Percentiles rank a stretch among this genome's conserved stretches.
Conservation (phyloP, 2,329 filamentous ascomycete genomes). For the Aspergillus neoniger region DNA sequence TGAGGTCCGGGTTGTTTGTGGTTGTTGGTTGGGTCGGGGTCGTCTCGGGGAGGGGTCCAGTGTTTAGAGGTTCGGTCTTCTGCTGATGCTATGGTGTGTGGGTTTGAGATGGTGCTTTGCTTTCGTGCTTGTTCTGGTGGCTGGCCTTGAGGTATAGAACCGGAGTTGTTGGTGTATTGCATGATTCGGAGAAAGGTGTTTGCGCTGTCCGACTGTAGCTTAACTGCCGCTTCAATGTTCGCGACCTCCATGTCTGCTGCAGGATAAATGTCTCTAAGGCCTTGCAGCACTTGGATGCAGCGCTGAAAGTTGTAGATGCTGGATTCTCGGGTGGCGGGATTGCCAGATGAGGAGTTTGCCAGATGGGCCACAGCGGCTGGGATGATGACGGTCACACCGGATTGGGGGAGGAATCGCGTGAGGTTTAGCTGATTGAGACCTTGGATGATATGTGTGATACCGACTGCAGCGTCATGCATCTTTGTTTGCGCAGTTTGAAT, state of each 20-base stretch:
- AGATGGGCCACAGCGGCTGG: slow-evolving; percentile 88
- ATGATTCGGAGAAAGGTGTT: slow-evolving; percentile 36
- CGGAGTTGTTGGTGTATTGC: slow-evolving; percentile 27
- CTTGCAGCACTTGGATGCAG: slow-evolving; percentile 83
- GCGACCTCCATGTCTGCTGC: slow-evolving; percentile 72
- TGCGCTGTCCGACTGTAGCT: slow-evolving; percentile 31
- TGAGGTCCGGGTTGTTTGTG: background rate
- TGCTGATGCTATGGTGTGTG: slow-evolving; percentile 11
- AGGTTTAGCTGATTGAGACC: slow-evolving; percentile 70
- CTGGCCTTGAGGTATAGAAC: slow-evolving; percentile 11
- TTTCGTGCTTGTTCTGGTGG: slow-evolving; percentile 8
- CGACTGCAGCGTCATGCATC: slow-evolving; percentile 76
- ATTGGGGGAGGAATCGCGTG: slow-evolving; percentile 76
- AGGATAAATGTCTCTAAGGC: slow-evolving; percentile 79
- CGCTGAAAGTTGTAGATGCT: slow-evolving; percentile 76
- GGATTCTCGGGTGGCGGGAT: slow-evolving; percentile 66
- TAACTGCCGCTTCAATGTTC: slow-evolving; percentile 38
- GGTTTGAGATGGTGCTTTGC: slow-evolving; percentile 20
- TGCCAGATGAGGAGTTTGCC: slow-evolving; percentile 78
- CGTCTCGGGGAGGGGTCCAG: slow-evolving; percentile 16
- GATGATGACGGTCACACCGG: slow-evolving; percentile 80
- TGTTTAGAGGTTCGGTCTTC: slow-evolving; percentile 9
- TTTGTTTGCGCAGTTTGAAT: slow-evolving; percentile 73
- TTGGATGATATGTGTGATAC: slow-evolving; percentile 77
- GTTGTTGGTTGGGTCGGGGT: background rate